phyloP scores from a whole-genome alignment of 2,329 filamentous ascomycete genomes.

The Alternaria viburni region DNA sequence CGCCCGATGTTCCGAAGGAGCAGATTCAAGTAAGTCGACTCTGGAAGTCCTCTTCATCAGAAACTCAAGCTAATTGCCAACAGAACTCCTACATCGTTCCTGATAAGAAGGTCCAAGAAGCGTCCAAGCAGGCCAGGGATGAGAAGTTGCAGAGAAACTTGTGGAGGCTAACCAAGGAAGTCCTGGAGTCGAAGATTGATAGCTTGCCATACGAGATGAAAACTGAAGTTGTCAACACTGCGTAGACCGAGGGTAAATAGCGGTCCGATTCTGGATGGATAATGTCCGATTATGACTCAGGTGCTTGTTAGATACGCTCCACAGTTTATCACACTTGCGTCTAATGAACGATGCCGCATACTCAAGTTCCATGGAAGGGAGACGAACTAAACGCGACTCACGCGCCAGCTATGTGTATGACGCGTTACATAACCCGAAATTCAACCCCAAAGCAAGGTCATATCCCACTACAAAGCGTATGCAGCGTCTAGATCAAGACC shows the following conservation, averaged over 20 bases:
- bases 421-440: not conserved
- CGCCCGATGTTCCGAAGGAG: constrained; percentile 52
- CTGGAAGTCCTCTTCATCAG: not conserved
- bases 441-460: not conserved
- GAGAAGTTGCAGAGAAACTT: constrained; percentile 52
- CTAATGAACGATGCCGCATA: not conserved
- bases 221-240: constrained; percentile 10
- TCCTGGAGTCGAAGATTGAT: constrained; percentile 53
- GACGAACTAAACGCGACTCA: not conserved
- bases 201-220: constrained; percentile 39
- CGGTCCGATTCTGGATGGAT: not conserved
- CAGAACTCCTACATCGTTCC: constrained; percentile 58
- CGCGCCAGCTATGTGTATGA: not conserved
- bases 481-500: constrained; percentile 1
- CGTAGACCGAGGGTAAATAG: not conserved
- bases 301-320: not conserved
- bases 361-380: not conserved
- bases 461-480: constrained; percentile 2
- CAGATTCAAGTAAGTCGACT: constrained; percentile 40
- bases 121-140: constrained; percentile 52
- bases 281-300: not conserved
- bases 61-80: not conserved
- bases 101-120: constrained; percentile 55
- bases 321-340: not conserved
- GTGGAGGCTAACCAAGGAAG: constrained; percentile 55